Conservation (phyloP, 2,329 filamentous ascomycete genomes). For the Fusarium zealandicum region DNA sequence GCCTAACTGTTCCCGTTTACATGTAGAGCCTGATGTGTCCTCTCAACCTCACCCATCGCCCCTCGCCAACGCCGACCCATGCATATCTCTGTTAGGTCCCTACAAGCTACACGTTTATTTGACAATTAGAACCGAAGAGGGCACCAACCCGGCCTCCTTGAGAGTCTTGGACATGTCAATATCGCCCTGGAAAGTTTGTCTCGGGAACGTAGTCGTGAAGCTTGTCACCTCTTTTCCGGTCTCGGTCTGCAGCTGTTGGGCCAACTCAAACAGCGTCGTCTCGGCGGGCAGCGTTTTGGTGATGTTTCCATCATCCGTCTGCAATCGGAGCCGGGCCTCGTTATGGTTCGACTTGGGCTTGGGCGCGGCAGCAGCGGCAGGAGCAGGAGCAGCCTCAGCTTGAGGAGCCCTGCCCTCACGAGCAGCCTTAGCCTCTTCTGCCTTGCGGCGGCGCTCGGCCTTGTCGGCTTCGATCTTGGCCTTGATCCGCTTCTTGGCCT, state of each 20-base stretch:
- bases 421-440: slow-evolving; percentile 83
- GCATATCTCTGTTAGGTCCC: slow-evolving; percentile 15
- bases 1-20: slow-evolving; percentile 8
- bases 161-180: slow-evolving; percentile 87
- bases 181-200: slow-evolving; percentile 75
- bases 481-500: slow-evolving; percentile 87
- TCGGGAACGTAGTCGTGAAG: slow-evolving; percentile 87
- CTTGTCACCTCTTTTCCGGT: slow-evolving; percentile 73
- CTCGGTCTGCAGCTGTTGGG: slow-evolving; percentile 75
- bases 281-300: slow-evolving; percentile 89
- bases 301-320: slow-evolving; percentile 75
- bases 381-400: slow-evolving; percentile 53
- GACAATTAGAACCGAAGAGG: slow-evolving; percentile 88
- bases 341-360: slow-evolving; percentile 76
- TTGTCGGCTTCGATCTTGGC: slow-evolving; percentile 96
- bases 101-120: slow-evolving; percentile 50
- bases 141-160: slow-evolving; percentile 89
- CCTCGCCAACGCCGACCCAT: slow-evolving; percentile 35
- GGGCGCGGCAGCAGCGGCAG: slow-evolving; percentile 55
- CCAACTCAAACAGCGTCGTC: slow-evolving; percentile 92
- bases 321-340: slow-evolving; percentile 82
- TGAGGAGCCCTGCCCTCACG: slow-evolving; percentile 75
- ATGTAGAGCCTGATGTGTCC: slow-evolving; percentile 1
- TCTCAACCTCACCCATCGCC: background rate
- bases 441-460: slow-evolving; percentile 83